Conservation (phyloP, 768 basidiomycete species). For the Myochromella boudieri region DNA sequence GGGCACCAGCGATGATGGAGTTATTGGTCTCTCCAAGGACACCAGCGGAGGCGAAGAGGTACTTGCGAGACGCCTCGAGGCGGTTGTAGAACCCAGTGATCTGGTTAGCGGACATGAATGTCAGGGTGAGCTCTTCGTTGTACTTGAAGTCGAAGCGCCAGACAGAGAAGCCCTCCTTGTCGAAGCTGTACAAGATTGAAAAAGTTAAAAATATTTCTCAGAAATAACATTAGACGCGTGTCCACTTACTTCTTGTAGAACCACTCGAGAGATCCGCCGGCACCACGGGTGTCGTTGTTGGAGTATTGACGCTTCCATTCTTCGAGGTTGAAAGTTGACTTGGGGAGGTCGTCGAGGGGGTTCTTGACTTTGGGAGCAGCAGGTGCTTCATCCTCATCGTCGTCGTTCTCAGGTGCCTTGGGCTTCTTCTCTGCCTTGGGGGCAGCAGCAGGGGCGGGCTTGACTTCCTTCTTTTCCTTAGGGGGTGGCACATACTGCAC, state of each 20-base stretch:
- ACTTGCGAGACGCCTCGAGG: constrained; percentile 95
- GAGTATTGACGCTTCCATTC: constrained; percentile 99
- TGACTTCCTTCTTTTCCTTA: constrained; percentile 53
- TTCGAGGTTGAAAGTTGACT: constrained; percentile 84
- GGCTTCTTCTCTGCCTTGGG: constrained; percentile 67
- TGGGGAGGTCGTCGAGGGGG: constrained; percentile 90
- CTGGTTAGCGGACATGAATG: constrained; percentile 95
- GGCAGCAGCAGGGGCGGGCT: constrained; percentile 43
- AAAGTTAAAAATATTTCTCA: neutral
- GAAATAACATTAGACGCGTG: too few relatives aligned
- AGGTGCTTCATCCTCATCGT: constrained; percentile 73
- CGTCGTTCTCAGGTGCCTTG: constrained; percentile 62
- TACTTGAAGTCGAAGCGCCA: constrained; percentile 98
- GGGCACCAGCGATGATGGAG: constrained; percentile 76
- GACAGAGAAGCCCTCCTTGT: constrained; percentile 84
- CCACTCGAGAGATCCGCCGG: constrained; percentile 87
- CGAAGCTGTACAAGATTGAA: constrained; percentile 55
- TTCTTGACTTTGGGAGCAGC: constrained; percentile 92
- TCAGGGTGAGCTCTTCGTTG: constrained; percentile 87
- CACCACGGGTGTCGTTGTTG: constrained; percentile 92
- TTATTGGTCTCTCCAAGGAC: constrained; percentile 83
- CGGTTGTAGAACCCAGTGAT: constrained; percentile 97
- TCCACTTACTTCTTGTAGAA: constrained; percentile 94
- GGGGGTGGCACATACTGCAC: constrained; percentile 69
- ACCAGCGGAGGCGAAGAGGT: constrained; percentile 91